These are phyloP conservation scores for Yarrowia sp. DNA, from an alignment of 805 yeast genomes.

Conservation along the genomic window DNA sequence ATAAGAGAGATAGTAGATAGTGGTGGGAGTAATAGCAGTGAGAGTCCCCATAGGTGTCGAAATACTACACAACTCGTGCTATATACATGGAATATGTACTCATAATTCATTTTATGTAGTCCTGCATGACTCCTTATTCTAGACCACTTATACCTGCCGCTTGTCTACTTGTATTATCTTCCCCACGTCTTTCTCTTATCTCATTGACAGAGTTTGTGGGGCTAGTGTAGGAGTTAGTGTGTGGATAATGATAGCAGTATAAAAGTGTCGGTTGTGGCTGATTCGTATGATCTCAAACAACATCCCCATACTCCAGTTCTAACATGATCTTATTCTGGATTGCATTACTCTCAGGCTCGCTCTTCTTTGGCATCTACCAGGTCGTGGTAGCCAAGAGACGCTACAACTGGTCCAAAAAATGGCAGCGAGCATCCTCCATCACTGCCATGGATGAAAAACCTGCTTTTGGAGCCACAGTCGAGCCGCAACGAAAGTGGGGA, in stretches of 20 bases:
- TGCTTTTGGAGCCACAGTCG: slow-evolving; percentile 3
- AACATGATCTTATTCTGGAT: slow-evolving; percentile 9
- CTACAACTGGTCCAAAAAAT: slow-evolving; percentile 33
- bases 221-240: slow-evolving; percentile 4
- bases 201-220: slow-evolving; percentile 24
- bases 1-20: slow-evolving; percentile 11
- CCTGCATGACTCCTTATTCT: too few relatives aligned
- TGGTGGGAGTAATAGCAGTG: too few relatives aligned
- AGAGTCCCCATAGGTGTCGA: too few relatives aligned
- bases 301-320: neutral
- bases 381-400: slow-evolving; percentile 1
- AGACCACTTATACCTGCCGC: too few relatives aligned
- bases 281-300: neutral
- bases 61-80: neutral
- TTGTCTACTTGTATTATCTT: neutral
- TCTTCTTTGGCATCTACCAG: slow-evolving; percentile 1
- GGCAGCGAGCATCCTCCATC: slow-evolving; percentile 26
- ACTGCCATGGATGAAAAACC: slow-evolving; percentile 28
- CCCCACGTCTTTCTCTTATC: slow-evolving; percentile 27
- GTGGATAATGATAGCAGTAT: slow-evolving; percentile 10
- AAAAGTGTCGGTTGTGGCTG: slow-evolving; percentile 12
- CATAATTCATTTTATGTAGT: too few relatives aligned
- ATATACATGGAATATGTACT: neutral
- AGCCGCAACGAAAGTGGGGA: slow-evolving; percentile 5
- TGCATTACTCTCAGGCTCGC: neutral